These are phyloP conservation scores for Typha latifolia DNA, from an alignment of 176 grass and related monocot genomes.

Conservation along the genomic window DNA sequence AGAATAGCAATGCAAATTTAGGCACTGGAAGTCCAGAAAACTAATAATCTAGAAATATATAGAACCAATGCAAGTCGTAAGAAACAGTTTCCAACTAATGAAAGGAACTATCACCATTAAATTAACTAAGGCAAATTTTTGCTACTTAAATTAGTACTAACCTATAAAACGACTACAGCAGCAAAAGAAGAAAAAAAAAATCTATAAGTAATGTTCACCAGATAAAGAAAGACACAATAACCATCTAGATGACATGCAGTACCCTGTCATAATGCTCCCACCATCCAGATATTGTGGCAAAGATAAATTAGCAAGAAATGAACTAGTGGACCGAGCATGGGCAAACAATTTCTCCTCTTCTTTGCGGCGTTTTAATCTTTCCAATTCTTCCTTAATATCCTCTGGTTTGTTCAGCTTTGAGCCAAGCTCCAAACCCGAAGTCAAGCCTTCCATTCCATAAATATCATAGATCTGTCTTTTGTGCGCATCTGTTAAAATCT, in stretches of 20 bases:
- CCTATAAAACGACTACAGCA: background rate
- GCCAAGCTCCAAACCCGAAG: slow-evolving; percentile 80
- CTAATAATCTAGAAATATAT: background rate
- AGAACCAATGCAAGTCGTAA: background rate
- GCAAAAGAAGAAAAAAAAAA: slow-evolving; percentile 7
- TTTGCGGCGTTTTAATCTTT: slow-evolving; percentile 56
- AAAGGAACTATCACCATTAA: background rate
- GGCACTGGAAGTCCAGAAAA: background rate
- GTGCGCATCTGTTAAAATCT: slow-evolving; percentile 65
- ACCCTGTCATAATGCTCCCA: slow-evolving; percentile 71
- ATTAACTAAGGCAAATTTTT: too few relatives aligned
- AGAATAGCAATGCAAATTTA: background rate
- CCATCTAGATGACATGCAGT: slow-evolving; percentile 16
- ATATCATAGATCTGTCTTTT: slow-evolving; percentile 99
- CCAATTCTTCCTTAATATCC: slow-evolving; percentile 85
- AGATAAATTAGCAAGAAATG: slow-evolving; percentile 57
- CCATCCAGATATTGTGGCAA: slow-evolving; percentile 66
- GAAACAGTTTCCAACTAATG: background rate
- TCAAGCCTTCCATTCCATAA: slow-evolving; percentile 97
- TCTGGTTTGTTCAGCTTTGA: slow-evolving; percentile 81
- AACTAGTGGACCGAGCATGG: slow-evolving; percentile 47
- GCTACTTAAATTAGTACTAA: background rate
- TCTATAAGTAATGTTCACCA: too few relatives aligned
- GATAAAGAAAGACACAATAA: background rate
- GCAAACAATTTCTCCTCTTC: slow-evolving; percentile 64